A percentile compares a stretch with the other conserved stretches of the same genome.
phyloP scores from a whole-genome alignment of 2,329 filamentous ascomycete species.

The Berkeleyomyces basicola region DNA sequence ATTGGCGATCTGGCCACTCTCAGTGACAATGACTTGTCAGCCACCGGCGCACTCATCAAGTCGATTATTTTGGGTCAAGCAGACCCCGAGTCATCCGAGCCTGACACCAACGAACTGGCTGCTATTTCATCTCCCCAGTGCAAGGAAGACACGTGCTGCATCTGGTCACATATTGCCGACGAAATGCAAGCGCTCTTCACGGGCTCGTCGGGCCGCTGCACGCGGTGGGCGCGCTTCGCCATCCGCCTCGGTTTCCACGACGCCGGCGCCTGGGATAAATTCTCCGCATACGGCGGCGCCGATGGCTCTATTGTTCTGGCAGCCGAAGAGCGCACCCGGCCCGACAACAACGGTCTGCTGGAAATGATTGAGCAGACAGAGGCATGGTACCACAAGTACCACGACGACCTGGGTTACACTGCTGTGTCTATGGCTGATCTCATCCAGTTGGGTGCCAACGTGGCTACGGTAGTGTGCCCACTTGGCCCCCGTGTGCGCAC shows the following conservation, averaged over 20 bases:
- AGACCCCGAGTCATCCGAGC: constrained; percentile 18
- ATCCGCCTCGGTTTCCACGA: constrained; percentile 34
- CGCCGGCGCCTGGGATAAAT: constrained; percentile 27
- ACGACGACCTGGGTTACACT: constrained; percentile 17
- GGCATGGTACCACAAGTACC: constrained; percentile 26
- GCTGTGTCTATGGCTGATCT: constrained; percentile 35
- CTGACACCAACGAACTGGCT: constrained; percentile 15
- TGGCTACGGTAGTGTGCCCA: constrained; percentile 32
- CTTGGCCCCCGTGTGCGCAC: constrained; percentile 31
- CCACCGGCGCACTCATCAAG: constrained; percentile 24
- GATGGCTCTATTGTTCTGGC: constrained; percentile 29
- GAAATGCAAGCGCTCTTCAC: constrained; percentile 24
- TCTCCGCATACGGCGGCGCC: constrained; percentile 26
- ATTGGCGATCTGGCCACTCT: constrained; percentile 26
- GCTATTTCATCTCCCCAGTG: constrained; percentile 19
- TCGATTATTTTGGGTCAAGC: constrained; percentile 22
- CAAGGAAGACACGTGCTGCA: constrained; percentile 26
- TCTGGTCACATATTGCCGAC: constrained; percentile 28
- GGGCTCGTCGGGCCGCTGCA: constrained; percentile 26
- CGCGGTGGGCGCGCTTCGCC: constrained; percentile 26
- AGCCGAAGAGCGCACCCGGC: constrained; percentile 22
- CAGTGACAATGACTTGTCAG: constrained; percentile 19
- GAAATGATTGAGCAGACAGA: constrained; percentile 26
- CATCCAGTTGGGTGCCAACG: constrained; percentile 34
- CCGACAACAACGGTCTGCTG: constrained; percentile 32